A percentile compares a stretch with the other conserved stretches of the same genome.
phyloP scores from a whole-genome alignment of 352 stramenopile species.

The Globisporangium ultimum region DNA sequence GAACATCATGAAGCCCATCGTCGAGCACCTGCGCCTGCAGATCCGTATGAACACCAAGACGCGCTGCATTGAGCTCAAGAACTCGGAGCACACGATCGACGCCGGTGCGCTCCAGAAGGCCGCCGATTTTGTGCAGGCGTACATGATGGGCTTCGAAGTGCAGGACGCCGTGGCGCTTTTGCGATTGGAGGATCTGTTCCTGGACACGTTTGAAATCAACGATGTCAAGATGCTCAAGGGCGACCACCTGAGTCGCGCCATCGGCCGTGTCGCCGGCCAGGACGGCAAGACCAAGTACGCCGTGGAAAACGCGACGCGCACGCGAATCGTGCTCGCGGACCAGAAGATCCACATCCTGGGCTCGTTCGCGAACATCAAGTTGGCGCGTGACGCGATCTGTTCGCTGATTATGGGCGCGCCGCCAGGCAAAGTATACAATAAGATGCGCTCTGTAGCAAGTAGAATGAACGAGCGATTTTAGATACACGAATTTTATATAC shows the following conservation, averaged over 20 bases:
- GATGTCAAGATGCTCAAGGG: slow-evolving; percentile 97
- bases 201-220: slow-evolving; percentile 98
- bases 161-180: slow-evolving; percentile 96
- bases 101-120: slow-evolving; percentile 95
- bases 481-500: slow-evolving; percentile 20
- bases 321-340: slow-evolving; percentile 98
- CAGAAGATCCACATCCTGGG: slow-evolving; percentile 98
- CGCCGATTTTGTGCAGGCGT: slow-evolving; percentile 97
- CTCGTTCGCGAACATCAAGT: slow-evolving; percentile 98
- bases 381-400: slow-evolving; percentile 92
- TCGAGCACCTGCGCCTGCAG: slow-evolving; percentile 97
- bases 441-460: slow-evolving; percentile 99
- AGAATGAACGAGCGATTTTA: slow-evolving; percentile 98
- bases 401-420: slow-evolving; percentile 95
- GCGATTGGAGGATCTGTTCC: slow-evolving; percentile 98
- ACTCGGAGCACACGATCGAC: slow-evolving; percentile 93
- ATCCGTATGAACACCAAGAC: slow-evolving; percentile 99
- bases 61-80: slow-evolving; percentile 97
- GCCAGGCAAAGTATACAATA: slow-evolving; percentile 99
- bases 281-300: slow-evolving; percentile 99
- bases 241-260: slow-evolving; percentile 98
- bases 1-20: slow-evolving; percentile 97
- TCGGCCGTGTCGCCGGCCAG: slow-evolving; percentile 97
- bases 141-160: slow-evolving; percentile 99
- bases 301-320: slow-evolving; percentile 99